Evolutionary conservation across 768 basidiomycete genomes (phyloP), one percentile per base, ranked within the genome.

Genomic region (Strobilomyces echinocephalus): DNA sequence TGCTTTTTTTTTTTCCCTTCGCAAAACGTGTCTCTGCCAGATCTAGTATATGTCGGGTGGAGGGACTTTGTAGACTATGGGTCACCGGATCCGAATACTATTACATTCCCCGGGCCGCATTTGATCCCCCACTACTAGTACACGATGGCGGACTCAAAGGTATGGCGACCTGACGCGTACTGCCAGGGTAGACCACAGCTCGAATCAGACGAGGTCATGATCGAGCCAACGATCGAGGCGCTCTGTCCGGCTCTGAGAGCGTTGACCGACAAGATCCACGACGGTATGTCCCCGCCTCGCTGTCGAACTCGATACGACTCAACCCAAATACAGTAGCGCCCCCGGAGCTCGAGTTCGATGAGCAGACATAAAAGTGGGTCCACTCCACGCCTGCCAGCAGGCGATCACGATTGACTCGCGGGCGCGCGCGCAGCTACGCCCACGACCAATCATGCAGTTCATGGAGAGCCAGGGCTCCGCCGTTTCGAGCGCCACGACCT

Each of bases 181-280:
- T 20, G 15, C 14, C 57, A 58, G 24, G 34, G 18, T 28, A 51
- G 45, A 12, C 56, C 55, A 9, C 12, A 15, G 9, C 34, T 47
- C 33, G 16, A 16, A n/a, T 2, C n/a, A 3, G 56, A 45, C 14
- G 60, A n/a, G n/a, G n/a, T n/a, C n/a, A n/a, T 77, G n/a, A 84
- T 89, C 40, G 83, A 84, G 55, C 65, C 69, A 12, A 76, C 73
- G 50, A 77, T 90, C 31, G 64, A 74, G 44, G 72, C 67, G 21
- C 70, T 87, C n/a, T 75, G 81, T 55, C 64, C 66, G 0, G 81
- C 84, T 43, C 68, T 91, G 49, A 74, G 81, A 50, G 68, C 60
- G 34, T 69, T 91, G 18, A 90, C 87, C 63, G 68, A 87, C 30
- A 83, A 87, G 61, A 88, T 92, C 18, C 87, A 86, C 56, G 79